Evolutionary conservation across 1,284 basidiomycete species (phyloP), one percentile per base, ranked within the genome.

Genomic region (Hemileia vastatrix): DNA sequence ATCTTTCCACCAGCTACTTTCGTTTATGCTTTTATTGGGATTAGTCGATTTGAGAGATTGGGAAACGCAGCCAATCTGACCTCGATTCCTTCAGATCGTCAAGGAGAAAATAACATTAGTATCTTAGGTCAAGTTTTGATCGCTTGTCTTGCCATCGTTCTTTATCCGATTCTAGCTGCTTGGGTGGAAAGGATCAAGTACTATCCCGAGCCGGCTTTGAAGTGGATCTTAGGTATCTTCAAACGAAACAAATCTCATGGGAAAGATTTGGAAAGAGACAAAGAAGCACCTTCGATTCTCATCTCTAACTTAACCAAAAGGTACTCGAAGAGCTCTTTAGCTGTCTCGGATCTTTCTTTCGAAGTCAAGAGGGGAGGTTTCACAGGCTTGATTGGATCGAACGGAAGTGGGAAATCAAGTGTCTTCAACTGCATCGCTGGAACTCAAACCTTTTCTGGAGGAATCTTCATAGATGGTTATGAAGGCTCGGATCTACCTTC

Each of bases 381-480:
- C 36, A 88, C 84, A 68, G 86, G 88, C 13, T 76, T 89, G 5
- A 77, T 88, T 3, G 87, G 87, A 11, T n/a, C 72, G 15, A 72
- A 72, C 65, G 87, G 86, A 3, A 86, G 86, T 2, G 87, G 87
- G n/a, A 89, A 89, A 76, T 86, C 85, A 0, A 89, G 86, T 0
- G 78, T 82, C 0, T 78, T 89, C 21, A 83, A 83, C 3, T 81
- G 87, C 57, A 77, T 90, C 6, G 84, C 81, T 1, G 82, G 83
- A 0, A 78, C 88, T 1, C 76, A 83, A 9, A 81, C 81, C 2
- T 80, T 79, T 27, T 83, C 82, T 1, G 77, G 80, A 15, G 86
- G 87, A 18, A 76, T 78, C 3, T 79, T 88, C 15, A 77, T 79
- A 0, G 89, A 87, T 69, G 83, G 70, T 4, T 62, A 66, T 11